A percentile compares a stretch with the other conserved stretches of the same genome.
phyloP scores from a whole-genome alignment of 2,329 filamentous ascomycete species.

The Alternaria solani region DNA sequence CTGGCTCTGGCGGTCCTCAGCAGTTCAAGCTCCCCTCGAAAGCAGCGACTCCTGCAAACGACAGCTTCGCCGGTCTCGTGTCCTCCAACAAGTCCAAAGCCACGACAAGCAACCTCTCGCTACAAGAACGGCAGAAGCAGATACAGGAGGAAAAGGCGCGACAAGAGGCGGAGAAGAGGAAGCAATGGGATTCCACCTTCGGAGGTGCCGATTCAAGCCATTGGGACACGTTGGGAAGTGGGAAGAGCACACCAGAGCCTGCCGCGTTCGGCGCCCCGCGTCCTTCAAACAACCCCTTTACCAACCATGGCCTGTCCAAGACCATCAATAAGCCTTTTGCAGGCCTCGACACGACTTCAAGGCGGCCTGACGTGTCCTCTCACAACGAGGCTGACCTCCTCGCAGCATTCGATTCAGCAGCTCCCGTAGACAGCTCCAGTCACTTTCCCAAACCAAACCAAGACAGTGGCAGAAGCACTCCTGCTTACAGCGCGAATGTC shows the following conservation, averaged over 20 bases:
- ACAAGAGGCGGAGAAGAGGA: conserved; percentile 77
- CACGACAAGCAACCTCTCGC: conserved; percentile 71
- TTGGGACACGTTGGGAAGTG: conserved; percentile 75
- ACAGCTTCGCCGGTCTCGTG: conserved; percentile 82
- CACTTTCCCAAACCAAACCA: conserved; percentile 61
- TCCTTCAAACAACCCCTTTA: conserved; percentile 31
- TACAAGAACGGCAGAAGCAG: conserved; percentile 71
- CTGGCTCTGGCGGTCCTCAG: conserved; percentile 45
- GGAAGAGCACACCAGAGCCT: conserved; percentile 59
- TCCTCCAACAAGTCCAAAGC: conserved; percentile 67
- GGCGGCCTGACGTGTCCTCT: conserved; percentile 36
- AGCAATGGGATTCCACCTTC: conserved; percentile 78
- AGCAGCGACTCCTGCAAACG: conserved; percentile 60
- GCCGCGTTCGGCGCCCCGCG: conserved; percentile 34
- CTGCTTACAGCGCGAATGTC: conserved; percentile 38
- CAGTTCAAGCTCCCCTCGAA: conserved; percentile 61
- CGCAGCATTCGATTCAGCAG: conserved; percentile 67
- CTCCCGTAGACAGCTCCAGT: conserved; percentile 67
- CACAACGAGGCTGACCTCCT: conserved; percentile 66
- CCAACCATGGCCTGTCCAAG: conserved; percentile 40
- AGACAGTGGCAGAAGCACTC: conserved; percentile 54
- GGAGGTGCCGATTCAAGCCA: conserved; percentile 72
- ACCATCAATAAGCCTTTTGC: conserved; percentile 52
- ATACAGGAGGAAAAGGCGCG: conserved; percentile 79
- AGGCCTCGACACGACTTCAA: conserved; percentile 42